These are phyloP conservation scores for Primulina eburnea DNA, from an alignment of 257 asterid species.

Conservation along the genomic window DNA sequence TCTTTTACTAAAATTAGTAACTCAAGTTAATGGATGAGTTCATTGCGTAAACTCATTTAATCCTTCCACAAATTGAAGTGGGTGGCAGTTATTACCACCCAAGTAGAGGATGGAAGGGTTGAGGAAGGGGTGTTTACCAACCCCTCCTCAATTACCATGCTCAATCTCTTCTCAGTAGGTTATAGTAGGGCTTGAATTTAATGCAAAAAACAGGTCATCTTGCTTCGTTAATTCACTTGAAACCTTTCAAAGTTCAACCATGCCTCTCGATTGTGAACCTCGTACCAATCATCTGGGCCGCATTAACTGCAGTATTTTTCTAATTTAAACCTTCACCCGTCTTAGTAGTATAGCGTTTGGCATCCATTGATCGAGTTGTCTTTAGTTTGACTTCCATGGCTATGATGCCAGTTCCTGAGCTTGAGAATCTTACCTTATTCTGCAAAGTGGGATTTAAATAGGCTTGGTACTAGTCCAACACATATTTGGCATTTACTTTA, in stretches of 20 bases:
- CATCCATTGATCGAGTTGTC: not conserved
- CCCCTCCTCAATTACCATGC: not conserved
- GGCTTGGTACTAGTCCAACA: not conserved
- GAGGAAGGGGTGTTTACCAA: constrained; percentile 1
- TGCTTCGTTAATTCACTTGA: not conserved
- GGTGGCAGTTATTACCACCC: not conserved
- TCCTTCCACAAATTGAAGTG: not conserved
- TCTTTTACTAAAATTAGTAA: too few species aligned
- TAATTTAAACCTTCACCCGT: not conserved
- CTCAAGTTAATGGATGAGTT: not conserved
- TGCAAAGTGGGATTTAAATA: not conserved
- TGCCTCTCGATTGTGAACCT: not conserved
- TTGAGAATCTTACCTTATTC: not conserved
- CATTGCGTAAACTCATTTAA: not conserved
- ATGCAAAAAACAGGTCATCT: not conserved
- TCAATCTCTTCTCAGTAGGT: not conserved
- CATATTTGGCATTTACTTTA: not conserved
- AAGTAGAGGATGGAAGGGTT: not conserved
- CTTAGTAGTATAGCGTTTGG: not conserved
- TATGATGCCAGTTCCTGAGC: not conserved
- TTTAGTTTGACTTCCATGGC: not conserved
- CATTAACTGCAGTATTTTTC: not conserved
- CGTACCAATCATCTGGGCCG: not conserved
- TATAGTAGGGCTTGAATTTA: not conserved
- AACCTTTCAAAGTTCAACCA: not conserved